Percentiles rank a stretch among this genome's conserved stretches.
Conservation (phyloP, 2,329 filamentous ascomycete species). For the Colletotrichum chrysophilum region DNA sequence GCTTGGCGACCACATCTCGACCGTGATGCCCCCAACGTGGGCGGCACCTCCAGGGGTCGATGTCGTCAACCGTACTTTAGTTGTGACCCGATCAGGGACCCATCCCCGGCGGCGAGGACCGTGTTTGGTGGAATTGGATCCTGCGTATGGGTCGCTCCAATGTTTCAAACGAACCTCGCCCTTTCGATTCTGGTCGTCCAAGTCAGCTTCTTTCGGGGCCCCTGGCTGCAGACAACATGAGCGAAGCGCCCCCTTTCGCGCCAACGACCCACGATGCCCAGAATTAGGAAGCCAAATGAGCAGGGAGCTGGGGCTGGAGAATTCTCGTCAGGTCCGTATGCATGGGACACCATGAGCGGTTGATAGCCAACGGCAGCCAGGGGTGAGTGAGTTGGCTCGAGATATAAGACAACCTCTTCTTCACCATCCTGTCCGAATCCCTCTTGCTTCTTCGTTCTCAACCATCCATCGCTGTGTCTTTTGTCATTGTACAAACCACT, state of each 20-base stretch:
- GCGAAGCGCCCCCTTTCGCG: conserved; percentile 6
- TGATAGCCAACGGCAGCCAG: not conserved
- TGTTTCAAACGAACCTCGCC: conserved; percentile 5
- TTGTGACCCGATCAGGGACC: not conserved
- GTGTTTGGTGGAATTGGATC: not conserved
- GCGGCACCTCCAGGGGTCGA: not conserved
- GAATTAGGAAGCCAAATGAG: not conserved
- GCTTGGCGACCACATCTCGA: not conserved
- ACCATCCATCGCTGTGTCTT: conserved; percentile 17
- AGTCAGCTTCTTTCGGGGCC: not conserved
- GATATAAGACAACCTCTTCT: conserved; percentile 12
- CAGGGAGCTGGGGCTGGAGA: not conserved
- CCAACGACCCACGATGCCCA: not conserved
- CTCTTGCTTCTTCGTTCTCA: not conserved
- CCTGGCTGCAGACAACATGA: not conserved
- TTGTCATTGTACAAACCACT: conserved; percentile 16
- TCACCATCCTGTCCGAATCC: not conserved
- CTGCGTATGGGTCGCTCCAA: not conserved
- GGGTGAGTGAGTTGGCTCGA: not conserved
- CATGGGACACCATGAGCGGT: not conserved
- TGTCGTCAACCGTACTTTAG: conserved; percentile 14
- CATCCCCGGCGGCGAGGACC: not conserved
- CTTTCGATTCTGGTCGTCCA: not conserved
- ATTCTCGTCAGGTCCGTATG: not conserved
- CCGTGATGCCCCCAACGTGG: not conserved